Evolutionary conservation across 2,329 filamentous ascomycete species (phyloP), one percentile per base, ranked within the genome.

Genomic region (Metarhizium album): DNA sequence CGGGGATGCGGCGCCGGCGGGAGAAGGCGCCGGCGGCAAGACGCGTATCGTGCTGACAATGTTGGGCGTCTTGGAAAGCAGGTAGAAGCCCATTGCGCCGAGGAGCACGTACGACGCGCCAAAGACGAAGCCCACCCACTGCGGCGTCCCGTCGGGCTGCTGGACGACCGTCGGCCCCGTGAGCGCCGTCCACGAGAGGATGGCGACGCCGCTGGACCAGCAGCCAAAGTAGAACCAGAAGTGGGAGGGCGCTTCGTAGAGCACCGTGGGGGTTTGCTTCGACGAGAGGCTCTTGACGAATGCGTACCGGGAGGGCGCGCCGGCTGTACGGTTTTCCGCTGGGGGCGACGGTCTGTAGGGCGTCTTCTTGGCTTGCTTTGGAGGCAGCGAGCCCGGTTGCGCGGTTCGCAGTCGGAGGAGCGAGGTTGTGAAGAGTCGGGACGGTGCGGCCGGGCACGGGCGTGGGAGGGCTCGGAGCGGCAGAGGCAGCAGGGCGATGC

Each of bases 221-320:
- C 79, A 79, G 45, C 78, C 76, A 57, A 78, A 61, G 54, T 84
- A 74, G 64, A 82, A 84, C 66, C 74, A 73, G 51, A 76, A 76
- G 59, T 86, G 82, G 1, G 81, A 80, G 14, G 80, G 80, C 1
- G 78, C 76, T 59, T 83, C 73, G 69, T 86, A 88, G 42, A 88
- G 71, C 3, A 78, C 65, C 7, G 83, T 80, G 4, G 77, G 73
- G 2, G 72, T 67, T n/a, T 72, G 60, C 55, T 79, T 77, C 52
- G 70, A 69, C 14, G 79, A 76, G 37, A 87, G 73, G 53, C 73
- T 74, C 54, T 74, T 74, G 59, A 74, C 72, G 66, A 75, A 81
- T 49, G 67, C 71, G 58, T 69, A 73, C 60, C 58, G 58, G 50
- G 58, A 65, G 38, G 57, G 60, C 8, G 59, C 55, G 51, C 53